phyloP scores from a whole-genome alignment of 106 monocot species.

The Cymbidium sinense region DNA sequence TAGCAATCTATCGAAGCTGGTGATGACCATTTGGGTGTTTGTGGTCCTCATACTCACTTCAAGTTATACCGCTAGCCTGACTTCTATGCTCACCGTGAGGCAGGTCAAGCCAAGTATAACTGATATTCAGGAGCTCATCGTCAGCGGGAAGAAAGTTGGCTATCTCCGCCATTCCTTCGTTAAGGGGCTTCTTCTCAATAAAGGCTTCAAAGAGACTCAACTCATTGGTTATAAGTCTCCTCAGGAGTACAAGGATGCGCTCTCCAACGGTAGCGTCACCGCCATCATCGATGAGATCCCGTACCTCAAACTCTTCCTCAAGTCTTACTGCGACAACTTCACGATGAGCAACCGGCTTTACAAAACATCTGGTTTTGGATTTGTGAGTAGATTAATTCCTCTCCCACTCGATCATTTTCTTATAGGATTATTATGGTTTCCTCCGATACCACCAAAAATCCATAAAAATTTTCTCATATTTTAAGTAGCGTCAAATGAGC shows the following conservation, averaged over 20 bases:
- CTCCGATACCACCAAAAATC: too few species aligned
- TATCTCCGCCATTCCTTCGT: constrained; percentile 14
- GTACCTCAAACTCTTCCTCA: constrained; percentile 24
- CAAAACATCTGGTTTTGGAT: constrained; percentile 24
- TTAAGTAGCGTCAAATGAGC: too few species aligned
- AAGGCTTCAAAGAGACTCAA: constrained; percentile 8
- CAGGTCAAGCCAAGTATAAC: constrained; percentile 13
- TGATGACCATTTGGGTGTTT: constrained; percentile 33
- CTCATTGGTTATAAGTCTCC: constrained; percentile 13
- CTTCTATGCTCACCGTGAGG: constrained; percentile 36
- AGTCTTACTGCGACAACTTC: constrained; percentile 17
- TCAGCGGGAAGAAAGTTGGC: constrained; percentile 2
- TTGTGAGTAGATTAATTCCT: constrained; percentile 10
- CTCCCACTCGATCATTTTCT: background rate
- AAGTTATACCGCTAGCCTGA: constrained; percentile 41
- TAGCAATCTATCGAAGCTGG: constrained; percentile 18
- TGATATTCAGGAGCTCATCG: constrained; percentile 13
- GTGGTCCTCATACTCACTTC: constrained; percentile 31
- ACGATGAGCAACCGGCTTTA: constrained; percentile 12
- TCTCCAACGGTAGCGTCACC: constrained; percentile 12
- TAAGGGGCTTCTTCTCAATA: constrained; percentile 4
- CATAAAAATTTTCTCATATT: too few species aligned
- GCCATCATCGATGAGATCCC: constrained; percentile 24
- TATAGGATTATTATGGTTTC: too few species aligned
- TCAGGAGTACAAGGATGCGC: constrained; percentile 11